Percentiles rank a stretch among this genome's conserved stretches.
Conservation (phyloP, 1,139 yeast genomes). For the Debaryomyces singareniensis region DNA sequence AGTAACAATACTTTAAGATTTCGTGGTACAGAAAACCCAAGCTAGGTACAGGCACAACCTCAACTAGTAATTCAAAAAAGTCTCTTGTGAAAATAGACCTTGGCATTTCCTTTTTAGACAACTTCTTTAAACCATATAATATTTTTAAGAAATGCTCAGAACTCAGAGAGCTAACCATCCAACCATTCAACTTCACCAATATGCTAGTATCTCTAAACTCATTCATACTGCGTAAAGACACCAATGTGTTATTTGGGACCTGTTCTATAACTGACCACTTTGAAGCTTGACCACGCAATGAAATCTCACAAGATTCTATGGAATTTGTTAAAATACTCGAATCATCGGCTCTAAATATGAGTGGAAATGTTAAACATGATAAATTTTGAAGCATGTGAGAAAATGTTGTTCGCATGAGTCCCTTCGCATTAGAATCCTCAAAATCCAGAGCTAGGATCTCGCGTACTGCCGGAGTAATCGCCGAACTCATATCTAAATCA, state of each 20-base stretch:
- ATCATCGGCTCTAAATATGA: constrained; percentile 31
- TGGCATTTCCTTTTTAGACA: constrained; percentile 22
- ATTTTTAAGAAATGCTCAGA: constrained; percentile 22
- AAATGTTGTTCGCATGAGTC: constrained; percentile 23
- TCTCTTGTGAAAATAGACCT: constrained; percentile 37
- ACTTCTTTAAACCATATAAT: constrained; percentile 28
- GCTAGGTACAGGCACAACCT: constrained; percentile 38
- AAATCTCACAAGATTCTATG: constrained; percentile 59
- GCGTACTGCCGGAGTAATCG: constrained; percentile 19
- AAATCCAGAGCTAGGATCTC: constrained; percentile 17
- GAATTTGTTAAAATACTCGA: constrained; percentile 42
- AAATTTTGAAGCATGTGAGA: constrained; percentile 32
- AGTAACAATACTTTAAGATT: constrained; percentile 35
- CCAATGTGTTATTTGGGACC: constrained; percentile 52
- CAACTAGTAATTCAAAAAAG: constrained; percentile 47
- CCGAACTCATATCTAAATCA: constrained; percentile 21
- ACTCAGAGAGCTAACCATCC: constrained; percentile 18
- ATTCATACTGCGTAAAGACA: constrained; percentile 49
- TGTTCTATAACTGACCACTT: constrained; percentile 43
- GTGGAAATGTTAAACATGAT: constrained; percentile 35
- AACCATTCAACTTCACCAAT: constrained; percentile 25
- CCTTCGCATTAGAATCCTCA: constrained; percentile 13
- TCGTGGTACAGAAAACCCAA: constrained; percentile 33
- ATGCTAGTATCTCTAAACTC: constrained; percentile 37
- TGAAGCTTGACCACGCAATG: constrained; percentile 51